A percentile compares a stretch with the other conserved stretches of the same genome.
phyloP scores from a whole-genome alignment of 1,284 basidiomycete species.

The Paramarasmius palmivorus region DNA sequence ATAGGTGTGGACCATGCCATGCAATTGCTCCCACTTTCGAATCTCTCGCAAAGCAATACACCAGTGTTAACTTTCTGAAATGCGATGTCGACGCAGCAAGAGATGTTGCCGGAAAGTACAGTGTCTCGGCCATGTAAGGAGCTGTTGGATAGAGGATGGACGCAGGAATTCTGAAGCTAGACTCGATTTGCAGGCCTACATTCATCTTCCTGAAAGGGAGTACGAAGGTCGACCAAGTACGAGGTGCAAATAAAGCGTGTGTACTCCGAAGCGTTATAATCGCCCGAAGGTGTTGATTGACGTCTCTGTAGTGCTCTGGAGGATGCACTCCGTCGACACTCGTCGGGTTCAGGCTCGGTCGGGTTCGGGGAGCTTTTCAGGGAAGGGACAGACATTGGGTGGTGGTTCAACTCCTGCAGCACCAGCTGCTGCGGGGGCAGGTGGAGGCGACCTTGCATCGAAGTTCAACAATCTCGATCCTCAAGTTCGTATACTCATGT shows the following conservation, averaged over 20 bases:
- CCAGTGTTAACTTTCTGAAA: conserved; percentile 74
- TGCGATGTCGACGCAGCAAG: conserved; percentile 73
- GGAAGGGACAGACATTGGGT: conserved; percentile 71
- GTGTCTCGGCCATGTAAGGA: conserved; percentile 65
- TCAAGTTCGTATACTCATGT: conserved; percentile 63
- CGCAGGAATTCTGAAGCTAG: background rate
- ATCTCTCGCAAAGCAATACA: conserved; percentile 63
- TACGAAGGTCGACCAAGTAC: conserved; percentile 65
- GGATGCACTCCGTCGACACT: conserved; percentile 52
- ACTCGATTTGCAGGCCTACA: conserved; percentile 58
- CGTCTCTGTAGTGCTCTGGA: conserved; percentile 53
- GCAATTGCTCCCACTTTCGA: conserved; percentile 75
- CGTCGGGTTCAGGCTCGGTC: conserved; percentile 35
- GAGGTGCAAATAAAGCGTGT: conserved; percentile 66
- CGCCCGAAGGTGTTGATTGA: too few species aligned
- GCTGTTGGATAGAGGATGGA: background rate
- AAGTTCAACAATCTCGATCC: conserved; percentile 56
- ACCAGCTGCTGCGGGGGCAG: conserved; percentile 30
- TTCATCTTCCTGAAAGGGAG: conserved; percentile 75
- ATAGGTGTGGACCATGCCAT: conserved; percentile 82
- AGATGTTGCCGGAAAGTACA: conserved; percentile 64
- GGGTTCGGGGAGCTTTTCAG: conserved; percentile 52
- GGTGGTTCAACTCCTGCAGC: conserved; percentile 39
- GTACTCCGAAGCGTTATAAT: too few species aligned
- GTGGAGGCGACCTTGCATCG: conserved; percentile 32